Percentiles rank a stretch among this genome's conserved stretches.
These are phyloP conservation scores for Wickerhamomyces sp. DNA, from an alignment of 1,139 yeast genomes.

Conservation along the genomic window DNA sequence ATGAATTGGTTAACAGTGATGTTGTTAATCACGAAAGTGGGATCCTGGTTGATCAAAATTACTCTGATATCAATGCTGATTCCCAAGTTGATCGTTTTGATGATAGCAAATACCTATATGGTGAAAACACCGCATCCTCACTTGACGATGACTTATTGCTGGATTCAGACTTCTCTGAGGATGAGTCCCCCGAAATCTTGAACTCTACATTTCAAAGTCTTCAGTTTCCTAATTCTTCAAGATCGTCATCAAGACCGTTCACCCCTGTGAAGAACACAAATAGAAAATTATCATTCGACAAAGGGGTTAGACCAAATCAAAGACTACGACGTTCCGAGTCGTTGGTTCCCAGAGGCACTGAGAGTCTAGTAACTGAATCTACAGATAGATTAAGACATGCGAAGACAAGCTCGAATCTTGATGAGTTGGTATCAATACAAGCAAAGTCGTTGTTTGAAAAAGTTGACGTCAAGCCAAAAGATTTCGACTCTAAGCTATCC, in stretches of 20 bases:
- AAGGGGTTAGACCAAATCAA: slow-evolving; percentile 11
- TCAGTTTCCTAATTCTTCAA: slow-evolving; percentile 17
- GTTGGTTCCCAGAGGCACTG: slow-evolving; percentile 4
- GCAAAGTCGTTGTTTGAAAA: background rate
- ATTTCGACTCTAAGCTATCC: slow-evolving; percentile 26
- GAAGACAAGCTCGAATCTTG: background rate
- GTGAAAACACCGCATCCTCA: slow-evolving; percentile 29
- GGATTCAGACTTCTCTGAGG: slow-evolving; percentile 34
- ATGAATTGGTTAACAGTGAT: slow-evolving; percentile 10
- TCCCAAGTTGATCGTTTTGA: slow-evolving; percentile 9
- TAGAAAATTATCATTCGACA: slow-evolving; percentile 22
- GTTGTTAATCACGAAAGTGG: slow-evolving; percentile 16
- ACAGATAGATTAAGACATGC: slow-evolving; percentile 1
- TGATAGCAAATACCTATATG: slow-evolving; percentile 15
- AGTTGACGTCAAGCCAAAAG: background rate
- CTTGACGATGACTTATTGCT: slow-evolving; percentile 31
- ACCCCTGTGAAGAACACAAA: slow-evolving; percentile 23
- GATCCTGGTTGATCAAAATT: slow-evolving; percentile 21
- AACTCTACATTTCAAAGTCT: slow-evolving; percentile 20
- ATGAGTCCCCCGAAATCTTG: slow-evolving; percentile 22
- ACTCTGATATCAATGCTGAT: slow-evolving; percentile 18
- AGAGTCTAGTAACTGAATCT: background rate
- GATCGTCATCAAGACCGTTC: slow-evolving; percentile 23
- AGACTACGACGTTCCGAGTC: slow-evolving; percentile 17
- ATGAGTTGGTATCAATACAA: background rate